Evolutionary conservation across 2,329 filamentous ascomycete species (phyloP), one percentile per base, ranked within the genome.

Genomic region (Hymenoscyphus fraxineus): DNA sequence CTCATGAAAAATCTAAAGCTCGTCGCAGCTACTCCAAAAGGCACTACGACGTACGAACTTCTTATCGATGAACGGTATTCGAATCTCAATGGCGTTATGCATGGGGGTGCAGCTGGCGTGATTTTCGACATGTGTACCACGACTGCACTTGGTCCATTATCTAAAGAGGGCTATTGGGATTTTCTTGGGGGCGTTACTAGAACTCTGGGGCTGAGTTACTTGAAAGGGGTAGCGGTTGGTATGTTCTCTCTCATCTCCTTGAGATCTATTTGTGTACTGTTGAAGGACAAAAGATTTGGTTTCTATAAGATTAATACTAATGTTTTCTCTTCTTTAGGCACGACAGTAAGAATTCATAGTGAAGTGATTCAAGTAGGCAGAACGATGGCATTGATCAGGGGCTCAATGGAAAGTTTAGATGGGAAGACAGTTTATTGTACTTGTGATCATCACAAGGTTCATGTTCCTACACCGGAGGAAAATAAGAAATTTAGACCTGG

Each of bases 81-180:
- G 66, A 85, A 85, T 71, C 70, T 77, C 56, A 76, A 77, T 39
- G 77, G 77, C 1, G 81, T 80, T 39, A 77, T 85, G 67, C 83
- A 85, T 69, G 83, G 83, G 22, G 83, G 82, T 6, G 82, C 81
- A 2, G 81, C 82, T 1, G 80, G 81, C 0, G 74, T 83, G 5
- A 81, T 85, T 55, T 83, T 84, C 65, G 85, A 87, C 69, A 81
- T 85, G 74, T 78, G 79, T 62, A 84, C 81, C 4, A 83, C 80
- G 0, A 77, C 77, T 13, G 80, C 81, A 0, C 73, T 84, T 19
- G 81, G 80, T 51, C 80, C 82, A 1, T 60, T 84, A 13, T 76
- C 80, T 5, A 76, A 74, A 41, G 79, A 80, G 0, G 81, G 79
- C 2, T 83, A 78, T 69, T 84, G 81, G 81, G 78, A 82, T 75